phyloP scores from a whole-genome alignment of 1,284 basidiomycete species.

The Microbotryum saponariae region DNA sequence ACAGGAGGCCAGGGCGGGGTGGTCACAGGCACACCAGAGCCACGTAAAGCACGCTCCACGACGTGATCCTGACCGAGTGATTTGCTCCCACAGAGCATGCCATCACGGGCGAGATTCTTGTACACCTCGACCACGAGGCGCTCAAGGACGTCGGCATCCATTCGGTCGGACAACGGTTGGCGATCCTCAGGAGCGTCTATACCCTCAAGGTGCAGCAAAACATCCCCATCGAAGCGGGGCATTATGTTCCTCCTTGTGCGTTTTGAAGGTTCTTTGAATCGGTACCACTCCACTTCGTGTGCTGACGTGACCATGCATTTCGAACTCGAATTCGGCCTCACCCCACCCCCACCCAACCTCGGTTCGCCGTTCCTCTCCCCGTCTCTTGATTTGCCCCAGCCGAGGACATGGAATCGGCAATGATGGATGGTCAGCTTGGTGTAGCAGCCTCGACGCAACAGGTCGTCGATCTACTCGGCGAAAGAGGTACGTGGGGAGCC shows the following conservation, averaged over 20 bases:
- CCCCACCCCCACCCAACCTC: background rate
- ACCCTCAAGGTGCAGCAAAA: conserved; percentile 72
- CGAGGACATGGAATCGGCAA: conserved; percentile 31
- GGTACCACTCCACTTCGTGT: background rate
- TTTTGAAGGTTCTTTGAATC: conserved; percentile 12
- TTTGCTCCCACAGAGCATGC: conserved; percentile 59
- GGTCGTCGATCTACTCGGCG: conserved; percentile 29
- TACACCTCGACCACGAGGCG: conserved; percentile 67
- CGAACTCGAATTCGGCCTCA: background rate
- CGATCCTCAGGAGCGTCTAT: conserved; percentile 83
- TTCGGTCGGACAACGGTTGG: conserved; percentile 71
- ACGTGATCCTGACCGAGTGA: background rate
- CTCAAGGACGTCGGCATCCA: conserved; percentile 76
- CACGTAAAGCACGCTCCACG: background rate
- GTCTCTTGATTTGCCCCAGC: conserved; percentile 13
- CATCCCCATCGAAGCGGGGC: conserved; percentile 71
- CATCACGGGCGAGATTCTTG: conserved; percentile 79
- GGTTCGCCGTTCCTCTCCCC: too few relatives aligned
- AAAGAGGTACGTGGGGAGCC: conserved; percentile 27
- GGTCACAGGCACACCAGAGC: background rate
- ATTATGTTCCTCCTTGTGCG: conserved; percentile 85
- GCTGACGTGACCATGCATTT: too few relatives aligned
- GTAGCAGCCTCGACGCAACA: conserved; percentile 14
- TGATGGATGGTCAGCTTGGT: conserved; percentile 13
- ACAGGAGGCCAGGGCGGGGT: too few relatives aligned